Base-by-base conservation (phyloP, 2,329 filamentous ascomycete species). In the Aspergillus intermedius region DNA sequence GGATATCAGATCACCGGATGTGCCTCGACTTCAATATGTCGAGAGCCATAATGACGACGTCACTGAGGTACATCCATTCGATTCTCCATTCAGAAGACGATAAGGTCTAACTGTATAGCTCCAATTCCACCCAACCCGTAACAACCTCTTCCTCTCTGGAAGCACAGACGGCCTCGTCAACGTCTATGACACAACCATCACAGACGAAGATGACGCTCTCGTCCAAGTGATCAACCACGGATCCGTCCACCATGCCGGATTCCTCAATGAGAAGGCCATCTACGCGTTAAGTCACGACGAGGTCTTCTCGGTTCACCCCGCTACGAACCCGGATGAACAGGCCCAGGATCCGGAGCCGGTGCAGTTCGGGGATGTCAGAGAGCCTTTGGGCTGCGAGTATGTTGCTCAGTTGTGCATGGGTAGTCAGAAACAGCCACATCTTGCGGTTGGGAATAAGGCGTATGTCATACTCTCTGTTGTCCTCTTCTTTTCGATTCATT, bases 201-300 rank as follows among this genome's bases (percentile, higher is more conserved):
- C 64, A 2, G 77, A 80, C 44, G 81, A 84, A 62, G 81, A 84
- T 47, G 81, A 84, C 45, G 80, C 80, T 2, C 66, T 84, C 25
- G 71, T 80, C 45, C 80, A 83, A 59, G 79, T 83, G 28, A 75
- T 83, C 60, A 84, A 83, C 59, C 80, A 83, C 55, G 71, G 77
- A 43, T 82, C 81, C 6, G 76, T 84, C 44, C 80, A 83, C 53
- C 79, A 79, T 54, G 78, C 81, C 19, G 80, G 79, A 2, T 83
- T 83, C 63, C 67, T 84, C 21, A 75, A 72, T 12, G 64, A 73
- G 4, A 63, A 68, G 32, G 69, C 75, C 37, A 74, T 82, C 46
- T 83, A 77, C 54, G 79, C 79, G 4, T 69, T 84, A 7, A 82
- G 80, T 49, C 81, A 82, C 3, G 81, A 84, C 53, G 81, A 84